These are phyloP conservation scores for Trichoderma sp. DNA, from an alignment of 2,329 filamentous ascomycete species.

Conservation along the genomic window DNA sequence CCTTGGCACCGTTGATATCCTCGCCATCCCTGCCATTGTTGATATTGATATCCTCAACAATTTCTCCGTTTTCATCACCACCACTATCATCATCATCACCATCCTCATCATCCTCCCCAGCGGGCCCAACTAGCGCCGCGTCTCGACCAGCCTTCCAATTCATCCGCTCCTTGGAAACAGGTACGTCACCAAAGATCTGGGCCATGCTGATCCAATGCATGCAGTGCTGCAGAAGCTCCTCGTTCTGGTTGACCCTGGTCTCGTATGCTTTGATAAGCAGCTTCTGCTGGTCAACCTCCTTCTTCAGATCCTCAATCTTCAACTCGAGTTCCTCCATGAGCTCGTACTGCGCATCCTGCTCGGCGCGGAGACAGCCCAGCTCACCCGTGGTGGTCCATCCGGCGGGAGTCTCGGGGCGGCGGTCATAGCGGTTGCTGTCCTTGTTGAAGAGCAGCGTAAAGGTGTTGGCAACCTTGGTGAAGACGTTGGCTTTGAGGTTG, in stretches of 20 bases:
- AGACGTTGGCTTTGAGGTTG: neutral
- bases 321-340: conserved; percentile 5
- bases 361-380: neutral
- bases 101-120: neutral
- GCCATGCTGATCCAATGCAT: conserved; percentile 21
- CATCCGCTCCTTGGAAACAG: conserved; percentile 8
- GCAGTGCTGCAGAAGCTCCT: neutral
- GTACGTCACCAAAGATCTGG: conserved; percentile 16
- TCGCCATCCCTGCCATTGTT: neutral
- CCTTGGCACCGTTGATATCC: neutral
- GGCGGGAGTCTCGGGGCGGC: neutral
- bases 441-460: conserved; percentile 8
- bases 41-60: neutral
- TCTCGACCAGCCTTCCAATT: conserved; percentile 6
- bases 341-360: conserved; percentile 7
- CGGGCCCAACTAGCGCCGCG: neutral
- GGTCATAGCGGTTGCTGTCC: neutral
- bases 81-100: neutral
- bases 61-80: neutral
- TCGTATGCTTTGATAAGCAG: neutral
- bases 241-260: neutral
- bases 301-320: conserved; percentile 9
- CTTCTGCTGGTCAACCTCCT: neutral
- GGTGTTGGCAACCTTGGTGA: neutral
- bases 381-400: conserved; percentile 9